These are phyloP conservation scores for Lyophyllum semitale DNA, from an alignment of 768 basidiomycete species.

Conservation along the genomic window DNA sequence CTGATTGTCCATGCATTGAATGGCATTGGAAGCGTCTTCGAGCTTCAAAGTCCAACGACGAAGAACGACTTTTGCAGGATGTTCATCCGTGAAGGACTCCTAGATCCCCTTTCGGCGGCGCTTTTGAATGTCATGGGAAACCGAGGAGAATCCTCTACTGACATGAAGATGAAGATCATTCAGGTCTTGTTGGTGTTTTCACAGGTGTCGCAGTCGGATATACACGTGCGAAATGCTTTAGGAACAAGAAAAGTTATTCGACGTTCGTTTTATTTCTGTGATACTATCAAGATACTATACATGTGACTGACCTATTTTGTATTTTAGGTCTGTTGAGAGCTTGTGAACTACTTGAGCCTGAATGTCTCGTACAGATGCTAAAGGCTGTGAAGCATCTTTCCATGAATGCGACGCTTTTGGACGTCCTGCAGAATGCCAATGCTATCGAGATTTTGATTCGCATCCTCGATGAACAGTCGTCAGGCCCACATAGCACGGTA, in stretches of 20 bases:
- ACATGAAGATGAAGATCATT: conserved; percentile 88
- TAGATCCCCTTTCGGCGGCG: conserved; percentile 91
- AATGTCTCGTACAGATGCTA: conserved; percentile 84
- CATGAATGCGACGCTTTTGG: conserved; percentile 87
- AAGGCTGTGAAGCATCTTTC: conserved; percentile 97
- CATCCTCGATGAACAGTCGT: conserved; percentile 79
- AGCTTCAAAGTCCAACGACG: conserved; percentile 93
- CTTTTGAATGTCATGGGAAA: conserved; percentile 85
- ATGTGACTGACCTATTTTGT: neutral
- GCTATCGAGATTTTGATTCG: conserved; percentile 89
- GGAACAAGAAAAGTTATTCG: conserved; percentile 88
- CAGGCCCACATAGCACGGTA: conserved; percentile 81
- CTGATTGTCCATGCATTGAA: conserved; percentile 92
- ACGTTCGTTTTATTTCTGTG: conserved; percentile 52
- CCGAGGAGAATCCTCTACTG: conserved; percentile 61
- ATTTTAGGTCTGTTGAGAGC: conserved; percentile 80
- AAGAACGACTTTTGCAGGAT: conserved; percentile 99
- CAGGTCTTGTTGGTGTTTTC: conserved; percentile 89
- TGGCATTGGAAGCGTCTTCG: conserved; percentile 94
- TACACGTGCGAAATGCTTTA: conserved; percentile 89
- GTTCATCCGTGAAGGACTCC: conserved; percentile 94
- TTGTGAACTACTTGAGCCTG: conserved; percentile 85
- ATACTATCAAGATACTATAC: neutral
- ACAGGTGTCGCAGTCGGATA: conserved; percentile 94
- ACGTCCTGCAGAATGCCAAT: conserved; percentile 95